These are phyloP conservation scores for Pseudopediastrum boryanum DNA, from an alignment of 139 green algal genomes.

Conservation along the genomic window DNA sequence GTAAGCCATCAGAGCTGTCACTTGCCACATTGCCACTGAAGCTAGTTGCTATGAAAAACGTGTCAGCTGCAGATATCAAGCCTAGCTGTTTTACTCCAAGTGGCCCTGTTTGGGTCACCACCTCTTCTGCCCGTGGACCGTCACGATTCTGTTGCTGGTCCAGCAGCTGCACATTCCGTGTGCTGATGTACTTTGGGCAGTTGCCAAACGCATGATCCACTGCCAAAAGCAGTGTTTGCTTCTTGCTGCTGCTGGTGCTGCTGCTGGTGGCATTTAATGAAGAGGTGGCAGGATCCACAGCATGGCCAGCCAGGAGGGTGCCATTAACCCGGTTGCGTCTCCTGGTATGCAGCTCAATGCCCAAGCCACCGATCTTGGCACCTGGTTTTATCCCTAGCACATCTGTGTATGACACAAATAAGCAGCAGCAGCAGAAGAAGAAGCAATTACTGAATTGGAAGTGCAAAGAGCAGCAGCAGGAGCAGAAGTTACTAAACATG, in stretches of 20 bases:
- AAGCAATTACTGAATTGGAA: background rate
- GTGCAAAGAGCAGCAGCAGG: background rate
- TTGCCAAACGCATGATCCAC: conserved; percentile 17
- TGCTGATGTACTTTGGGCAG: conserved; percentile 46
- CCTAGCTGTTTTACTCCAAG: background rate
- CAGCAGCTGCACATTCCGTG: background rate
- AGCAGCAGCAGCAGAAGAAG: background rate
- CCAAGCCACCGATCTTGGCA: conserved; percentile 3
- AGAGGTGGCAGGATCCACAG: too few relatives aligned
- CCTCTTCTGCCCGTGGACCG: too few relatives aligned
- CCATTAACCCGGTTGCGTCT: conserved; percentile 38
- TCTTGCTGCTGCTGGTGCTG: too few relatives aligned
- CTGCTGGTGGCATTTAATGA: too few relatives aligned
- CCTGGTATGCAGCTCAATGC: conserved; percentile 29
- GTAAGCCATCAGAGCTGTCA: too few relatives aligned
- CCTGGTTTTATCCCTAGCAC: background rate
- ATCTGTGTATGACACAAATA: background rate
- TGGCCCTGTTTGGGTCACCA: too few relatives aligned
- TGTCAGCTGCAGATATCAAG: background rate
- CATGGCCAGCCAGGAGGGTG: background rate
- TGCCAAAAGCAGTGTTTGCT: background rate
- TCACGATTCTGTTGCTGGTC: background rate
- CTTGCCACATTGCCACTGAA: too few relatives aligned
- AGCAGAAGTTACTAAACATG: background rate
- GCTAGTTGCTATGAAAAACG: background rate